Conservation (phyloP, 2,329 filamentous ascomycete genomes). For the Xenosphaeropsis pyriputrescens region DNA sequence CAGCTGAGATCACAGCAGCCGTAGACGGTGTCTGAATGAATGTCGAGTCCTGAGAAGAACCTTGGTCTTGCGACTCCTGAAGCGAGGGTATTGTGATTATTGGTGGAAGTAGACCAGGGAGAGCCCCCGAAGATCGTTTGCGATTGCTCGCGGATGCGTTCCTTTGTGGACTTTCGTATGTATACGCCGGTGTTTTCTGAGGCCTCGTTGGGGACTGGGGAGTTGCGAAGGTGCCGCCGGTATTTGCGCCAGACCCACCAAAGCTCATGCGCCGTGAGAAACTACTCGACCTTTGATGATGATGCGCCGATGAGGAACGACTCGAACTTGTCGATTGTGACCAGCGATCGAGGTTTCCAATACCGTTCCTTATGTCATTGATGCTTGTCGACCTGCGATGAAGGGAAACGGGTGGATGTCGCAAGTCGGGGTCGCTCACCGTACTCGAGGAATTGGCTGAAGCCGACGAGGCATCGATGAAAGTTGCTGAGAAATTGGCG, state of each 20-base stretch:
- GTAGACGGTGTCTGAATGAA: conserved; percentile 17
- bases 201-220: conserved; percentile 9
- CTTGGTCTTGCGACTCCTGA: conserved; percentile 9
- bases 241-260: conserved; percentile 12
- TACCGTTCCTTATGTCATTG: conserved; percentile 24
- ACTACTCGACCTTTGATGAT: conserved; percentile 3
- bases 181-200: conserved; percentile 8
- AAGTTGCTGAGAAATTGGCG: too few species aligned
- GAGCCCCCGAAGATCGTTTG: conserved; percentile 3
- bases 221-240: conserved; percentile 3
- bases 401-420: conserved; percentile 5
- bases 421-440: conserved; percentile 5
- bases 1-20: conserved; percentile 17
- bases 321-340: conserved; percentile 36
- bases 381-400: conserved; percentile 23
- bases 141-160: too few species aligned
- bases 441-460: conserved; percentile 3
- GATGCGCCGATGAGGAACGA: conserved; percentile 21
- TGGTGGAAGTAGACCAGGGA: conserved; percentile 6
- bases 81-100: conserved; percentile 15
- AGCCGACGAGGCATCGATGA: background rate
- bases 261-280: conserved; percentile 9
- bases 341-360: conserved; percentile 36
- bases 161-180: conserved; percentile 6
- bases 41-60: conserved; percentile 13